A percentile compares a stretch with the other conserved stretches of the same genome.
phyloP scores from a whole-genome alignment of 2,329 filamentous ascomycete species.

The Xylariaceae sp. region DNA sequence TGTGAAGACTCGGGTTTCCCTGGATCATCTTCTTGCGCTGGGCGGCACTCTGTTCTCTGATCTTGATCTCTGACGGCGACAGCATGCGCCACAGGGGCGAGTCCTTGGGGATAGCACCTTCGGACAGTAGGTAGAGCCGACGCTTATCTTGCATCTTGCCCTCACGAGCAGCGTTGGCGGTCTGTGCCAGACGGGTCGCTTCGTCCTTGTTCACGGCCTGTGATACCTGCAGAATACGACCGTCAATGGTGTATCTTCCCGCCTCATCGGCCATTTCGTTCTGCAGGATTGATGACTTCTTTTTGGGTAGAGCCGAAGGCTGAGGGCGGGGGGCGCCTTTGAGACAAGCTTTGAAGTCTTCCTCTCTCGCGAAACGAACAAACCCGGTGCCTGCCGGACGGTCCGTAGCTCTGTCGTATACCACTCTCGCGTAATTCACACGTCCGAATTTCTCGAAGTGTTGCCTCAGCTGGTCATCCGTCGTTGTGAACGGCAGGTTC shows the following conservation, averaged over 20 bases:
- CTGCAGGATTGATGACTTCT: conserved; percentile 81
- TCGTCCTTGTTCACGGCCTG: conserved; percentile 80
- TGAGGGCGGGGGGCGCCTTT: conserved; percentile 62
- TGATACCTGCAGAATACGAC: conserved; percentile 77
- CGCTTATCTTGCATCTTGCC: conserved; percentile 80
- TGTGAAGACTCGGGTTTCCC: conserved; percentile 79
- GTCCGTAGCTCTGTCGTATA: conserved; percentile 79
- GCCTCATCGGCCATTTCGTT: conserved; percentile 76
- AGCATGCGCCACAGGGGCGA: conserved; percentile 74
- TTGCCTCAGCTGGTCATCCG: conserved; percentile 73
- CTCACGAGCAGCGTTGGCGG: conserved; percentile 58
- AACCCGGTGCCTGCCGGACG: conserved; percentile 90
- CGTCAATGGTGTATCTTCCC: conserved; percentile 85
- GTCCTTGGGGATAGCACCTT: conserved; percentile 75
- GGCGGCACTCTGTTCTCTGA: conserved; percentile 79
- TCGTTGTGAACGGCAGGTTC: conserved; percentile 85
- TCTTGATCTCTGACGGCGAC: conserved; percentile 71
- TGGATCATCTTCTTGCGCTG: conserved; percentile 90
- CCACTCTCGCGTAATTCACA: conserved; percentile 86
- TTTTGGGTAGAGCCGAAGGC: conserved; percentile 44
- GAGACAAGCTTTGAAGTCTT: conserved; percentile 73
- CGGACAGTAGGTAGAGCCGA: conserved; percentile 77
- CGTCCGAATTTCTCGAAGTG: conserved; percentile 86
- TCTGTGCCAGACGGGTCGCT: conserved; percentile 68
- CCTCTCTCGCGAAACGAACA: conserved; percentile 78